Evolutionary conservation across 139 green algal species (phyloP).

Genomic region (Ulvella scutata): DNA sequence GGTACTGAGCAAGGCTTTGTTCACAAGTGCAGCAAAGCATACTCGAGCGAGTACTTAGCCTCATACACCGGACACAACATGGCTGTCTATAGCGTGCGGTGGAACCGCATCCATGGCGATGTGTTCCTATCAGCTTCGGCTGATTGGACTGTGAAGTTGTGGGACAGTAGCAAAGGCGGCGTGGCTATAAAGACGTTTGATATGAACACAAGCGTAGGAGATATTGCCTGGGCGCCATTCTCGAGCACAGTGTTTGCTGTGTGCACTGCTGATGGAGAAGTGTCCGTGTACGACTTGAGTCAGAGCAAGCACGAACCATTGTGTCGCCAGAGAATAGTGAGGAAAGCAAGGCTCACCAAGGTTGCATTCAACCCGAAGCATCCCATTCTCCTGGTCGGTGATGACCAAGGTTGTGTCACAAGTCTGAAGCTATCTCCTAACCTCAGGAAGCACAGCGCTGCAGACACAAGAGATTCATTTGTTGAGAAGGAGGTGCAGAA

Average conservation of each 20-base stretch:
- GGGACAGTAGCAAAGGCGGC: slow-evolving; percentile 19
- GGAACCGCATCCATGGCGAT: slow-evolving; percentile 58
- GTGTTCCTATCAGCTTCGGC: slow-evolving; percentile 77
- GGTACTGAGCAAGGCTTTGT: slow-evolving; percentile 74
- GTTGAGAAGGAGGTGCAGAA: slow-evolving; percentile 13
- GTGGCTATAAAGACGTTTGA: slow-evolving; percentile 38
- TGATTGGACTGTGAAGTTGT: slow-evolving; percentile 82
- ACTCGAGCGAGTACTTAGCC: slow-evolving; percentile 64
- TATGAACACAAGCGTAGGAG: slow-evolving; percentile 52
- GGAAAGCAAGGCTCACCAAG: slow-evolving; percentile 67
- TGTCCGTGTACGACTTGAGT: slow-evolving; percentile 75
- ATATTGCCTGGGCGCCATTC: slow-evolving; percentile 80
- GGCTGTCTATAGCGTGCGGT: slow-evolving; percentile 67
- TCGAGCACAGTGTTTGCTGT: slow-evolving; percentile 74
- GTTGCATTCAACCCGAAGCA: slow-evolving; percentile 74
- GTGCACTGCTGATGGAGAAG: slow-evolving; percentile 58
- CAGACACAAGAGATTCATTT: not conserved
- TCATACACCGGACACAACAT: slow-evolving; percentile 57
- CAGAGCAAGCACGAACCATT: slow-evolving; percentile 62
- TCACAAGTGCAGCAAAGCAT: slow-evolving; percentile 77
- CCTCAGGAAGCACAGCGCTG: slow-evolving; percentile 30
- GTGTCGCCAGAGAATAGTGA: slow-evolving; percentile 72
- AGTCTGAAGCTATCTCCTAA: slow-evolving; percentile 86
- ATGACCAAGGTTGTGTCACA: slow-evolving; percentile 64
- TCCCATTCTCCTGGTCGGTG: slow-evolving; percentile 78